These are phyloP conservation scores for Urtica urens DNA, from an alignment of 306 rosid genomes.

Conservation along the genomic window DNA sequence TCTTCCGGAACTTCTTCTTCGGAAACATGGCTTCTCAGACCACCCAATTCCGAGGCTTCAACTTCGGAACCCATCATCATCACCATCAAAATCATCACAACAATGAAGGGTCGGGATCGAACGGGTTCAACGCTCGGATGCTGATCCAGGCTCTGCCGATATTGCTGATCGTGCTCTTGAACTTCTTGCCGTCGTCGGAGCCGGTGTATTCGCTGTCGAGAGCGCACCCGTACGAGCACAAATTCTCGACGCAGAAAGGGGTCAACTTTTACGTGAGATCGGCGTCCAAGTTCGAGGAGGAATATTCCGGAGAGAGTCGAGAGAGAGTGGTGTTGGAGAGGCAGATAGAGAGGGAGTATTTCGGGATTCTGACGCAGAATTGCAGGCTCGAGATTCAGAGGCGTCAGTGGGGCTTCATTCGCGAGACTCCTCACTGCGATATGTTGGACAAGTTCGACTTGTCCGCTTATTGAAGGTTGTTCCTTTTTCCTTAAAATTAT, in stretches of 20 bases:
- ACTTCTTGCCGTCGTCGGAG: conserved; percentile 73
- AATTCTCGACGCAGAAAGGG: conserved; percentile 48
- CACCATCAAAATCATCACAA: too few species aligned
- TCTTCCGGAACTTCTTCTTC: conserved; percentile 83
- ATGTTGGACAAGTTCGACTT: conserved; percentile 47
- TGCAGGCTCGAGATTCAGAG: conserved; percentile 78
- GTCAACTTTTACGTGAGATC: conserved; percentile 81
- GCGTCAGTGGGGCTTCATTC: conserved; percentile 79
- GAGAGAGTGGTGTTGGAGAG: conserved; percentile 42
- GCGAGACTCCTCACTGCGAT: conserved; percentile 89
- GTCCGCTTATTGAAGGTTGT: conserved; percentile 29
- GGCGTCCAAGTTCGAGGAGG: conserved; percentile 52
- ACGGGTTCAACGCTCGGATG: conserved; percentile 48
- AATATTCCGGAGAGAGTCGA: conserved; percentile 32
- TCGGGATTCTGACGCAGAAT: conserved; percentile 56
- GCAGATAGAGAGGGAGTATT: conserved; percentile 64
- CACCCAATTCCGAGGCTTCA: conserved; percentile 59
- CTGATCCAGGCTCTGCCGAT: conserved; percentile 69
- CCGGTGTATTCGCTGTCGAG: conserved; percentile 51
- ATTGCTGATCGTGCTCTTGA: conserved; percentile 48
- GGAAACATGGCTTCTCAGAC: conserved; percentile 90
- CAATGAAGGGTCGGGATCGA: too few species aligned
- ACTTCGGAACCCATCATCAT: conserved; percentile 44
- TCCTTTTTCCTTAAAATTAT: too few species aligned
- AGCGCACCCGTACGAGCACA: conserved; percentile 56